A percentile compares a stretch with the other conserved stretches of the same genome.
Conservation (phyloP, 208 protist species). For the Crithidia mellificae region DNA sequence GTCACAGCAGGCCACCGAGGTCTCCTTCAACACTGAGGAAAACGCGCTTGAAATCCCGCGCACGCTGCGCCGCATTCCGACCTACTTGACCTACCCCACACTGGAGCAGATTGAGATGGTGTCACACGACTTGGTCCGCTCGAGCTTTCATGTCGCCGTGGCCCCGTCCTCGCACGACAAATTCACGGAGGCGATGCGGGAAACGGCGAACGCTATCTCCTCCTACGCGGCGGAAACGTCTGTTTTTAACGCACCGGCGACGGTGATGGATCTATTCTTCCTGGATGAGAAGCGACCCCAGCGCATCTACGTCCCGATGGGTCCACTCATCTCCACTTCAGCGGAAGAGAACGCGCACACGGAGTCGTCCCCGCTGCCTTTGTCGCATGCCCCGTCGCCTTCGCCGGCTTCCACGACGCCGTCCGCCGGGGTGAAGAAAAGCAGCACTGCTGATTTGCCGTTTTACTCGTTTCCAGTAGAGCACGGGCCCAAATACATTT, state of each 20-base stretch:
- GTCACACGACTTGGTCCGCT: slow-evolving; percentile 34
- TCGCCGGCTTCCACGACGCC: background rate
- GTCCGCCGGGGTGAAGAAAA: background rate
- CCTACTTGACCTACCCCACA: slow-evolving; percentile 58
- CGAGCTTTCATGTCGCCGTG: slow-evolving; percentile 32
- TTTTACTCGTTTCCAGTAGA: slow-evolving; percentile 80
- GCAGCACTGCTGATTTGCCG: slow-evolving; percentile 36
- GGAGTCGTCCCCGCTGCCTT: background rate
- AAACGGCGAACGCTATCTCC: slow-evolving; percentile 7
- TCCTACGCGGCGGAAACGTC: slow-evolving; percentile 16
- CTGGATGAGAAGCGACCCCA: slow-evolving; percentile 40
- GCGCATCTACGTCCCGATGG: slow-evolving; percentile 55
- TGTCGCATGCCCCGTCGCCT: background rate
- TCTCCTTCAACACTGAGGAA: background rate
- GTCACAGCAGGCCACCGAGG: background rate
- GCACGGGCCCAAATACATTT: slow-evolving; percentile 75
- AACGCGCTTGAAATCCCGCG: slow-evolving; percentile 13
- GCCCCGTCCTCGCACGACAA: slow-evolving; percentile 18
- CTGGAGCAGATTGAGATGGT: slow-evolving; percentile 60
- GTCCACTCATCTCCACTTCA: background rate
- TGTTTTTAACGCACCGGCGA: slow-evolving; percentile 13
- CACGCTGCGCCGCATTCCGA: slow-evolving; percentile 49
- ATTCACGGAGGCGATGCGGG: slow-evolving; percentile 7
- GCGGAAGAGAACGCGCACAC: background rate
- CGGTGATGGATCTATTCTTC: slow-evolving; percentile 46